A percentile compares a stretch with the other conserved stretches of the same genome.
Evolutionary conservation across 495 filamentous ascomycete genomes (phyloP).

Genomic region (Xylaria sp.): DNA sequence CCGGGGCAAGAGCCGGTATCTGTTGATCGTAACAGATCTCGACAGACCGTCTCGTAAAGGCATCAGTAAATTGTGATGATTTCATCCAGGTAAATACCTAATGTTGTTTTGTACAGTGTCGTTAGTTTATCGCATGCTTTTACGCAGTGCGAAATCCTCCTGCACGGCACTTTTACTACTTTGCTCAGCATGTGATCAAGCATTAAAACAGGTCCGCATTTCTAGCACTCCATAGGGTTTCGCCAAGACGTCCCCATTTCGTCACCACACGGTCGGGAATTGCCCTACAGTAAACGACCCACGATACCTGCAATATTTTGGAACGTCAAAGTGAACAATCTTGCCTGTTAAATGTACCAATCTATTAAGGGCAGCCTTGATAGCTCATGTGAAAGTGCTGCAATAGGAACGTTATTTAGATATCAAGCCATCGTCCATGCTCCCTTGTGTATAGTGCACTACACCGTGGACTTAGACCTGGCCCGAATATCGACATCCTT

Average conservation of each 20-base stretch:
- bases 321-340: neutral
- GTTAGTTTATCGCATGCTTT: neutral
- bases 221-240: neutral
- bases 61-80: neutral
- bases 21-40: neutral
- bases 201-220: neutral
- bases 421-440: neutral
- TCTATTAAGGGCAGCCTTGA: neutral
- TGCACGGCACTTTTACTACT: neutral
- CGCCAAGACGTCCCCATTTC: conserved; percentile 5
- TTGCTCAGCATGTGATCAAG: conserved; percentile 10
- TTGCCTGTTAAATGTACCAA: neutral
- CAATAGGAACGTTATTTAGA: neutral
- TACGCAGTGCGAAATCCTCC: neutral
- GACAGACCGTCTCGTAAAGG: neutral
- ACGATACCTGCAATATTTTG: neutral
- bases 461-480: neutral
- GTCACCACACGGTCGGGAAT: conserved; percentile 3
- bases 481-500: neutral
- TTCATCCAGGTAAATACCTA: neutral
- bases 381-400: neutral
- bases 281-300: neutral
- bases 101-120: neutral
- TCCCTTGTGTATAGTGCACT: neutral
- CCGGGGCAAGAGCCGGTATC: neutral